These are phyloP conservation scores for Centaurea solstitialis DNA, from an alignment of 129 eudicot species.

Conservation along the genomic window DNA sequence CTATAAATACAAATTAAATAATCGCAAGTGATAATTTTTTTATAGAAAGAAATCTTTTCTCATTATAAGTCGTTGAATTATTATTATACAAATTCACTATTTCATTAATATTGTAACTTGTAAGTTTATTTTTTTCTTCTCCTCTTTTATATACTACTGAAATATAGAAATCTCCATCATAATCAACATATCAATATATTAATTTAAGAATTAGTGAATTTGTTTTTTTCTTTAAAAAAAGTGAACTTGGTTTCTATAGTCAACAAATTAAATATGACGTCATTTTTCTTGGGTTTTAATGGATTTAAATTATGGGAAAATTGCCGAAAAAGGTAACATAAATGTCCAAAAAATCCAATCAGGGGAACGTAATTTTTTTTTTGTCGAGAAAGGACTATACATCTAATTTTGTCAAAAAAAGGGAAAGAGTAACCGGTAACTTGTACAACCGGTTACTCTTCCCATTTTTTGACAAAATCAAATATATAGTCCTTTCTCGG, in stretches of 20 bases:
- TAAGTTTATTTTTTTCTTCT: too few relatives aligned
- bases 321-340: too few relatives aligned
- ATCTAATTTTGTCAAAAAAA: too few relatives aligned
- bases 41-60: background rate
- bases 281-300: constrained; percentile 21
- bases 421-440: too few relatives aligned
- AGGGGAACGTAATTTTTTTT: too few relatives aligned
- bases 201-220: background rate
- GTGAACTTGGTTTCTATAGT: background rate
- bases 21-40: background rate
- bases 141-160: background rate
- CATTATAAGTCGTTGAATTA: background rate
- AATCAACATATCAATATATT: background rate
- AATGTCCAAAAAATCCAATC: too few relatives aligned
- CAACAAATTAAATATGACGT: background rate
- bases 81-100: background rate
- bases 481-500: too few relatives aligned
- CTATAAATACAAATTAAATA: background rate
- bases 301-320: constrained; percentile 11
- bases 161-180: background rate
- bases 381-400: too few relatives aligned
- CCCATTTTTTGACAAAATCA: too few relatives aligned
- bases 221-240: background rate
- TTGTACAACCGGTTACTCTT: too few relatives aligned
- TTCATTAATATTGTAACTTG: too few relatives aligned